phyloP scores from a whole-genome alignment of 306 rosid species.

The Glycine soja region DNA sequence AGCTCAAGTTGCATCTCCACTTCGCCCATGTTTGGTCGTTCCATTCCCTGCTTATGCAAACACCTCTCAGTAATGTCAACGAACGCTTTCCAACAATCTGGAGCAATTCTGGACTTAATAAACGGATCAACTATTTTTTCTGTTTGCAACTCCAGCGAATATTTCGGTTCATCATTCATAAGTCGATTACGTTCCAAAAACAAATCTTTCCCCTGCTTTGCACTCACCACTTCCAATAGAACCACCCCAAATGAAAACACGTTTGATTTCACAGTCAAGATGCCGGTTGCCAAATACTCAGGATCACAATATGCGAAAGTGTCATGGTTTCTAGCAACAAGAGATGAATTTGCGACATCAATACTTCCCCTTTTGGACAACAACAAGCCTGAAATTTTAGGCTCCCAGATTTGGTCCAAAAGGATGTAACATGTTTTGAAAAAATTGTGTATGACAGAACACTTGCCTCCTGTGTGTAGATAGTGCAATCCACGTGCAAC shows the following conservation, averaged over 20 bases:
- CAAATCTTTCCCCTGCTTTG: background rate
- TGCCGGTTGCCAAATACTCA: background rate
- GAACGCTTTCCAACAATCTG: conserved; percentile 6
- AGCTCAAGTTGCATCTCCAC: conserved; percentile 1
- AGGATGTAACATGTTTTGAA: background rate
- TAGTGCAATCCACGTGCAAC: conserved; percentile 17
- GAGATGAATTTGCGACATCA: background rate
- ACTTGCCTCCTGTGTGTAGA: background rate
- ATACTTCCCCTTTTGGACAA: conserved; percentile 5
- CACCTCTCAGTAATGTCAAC: background rate
- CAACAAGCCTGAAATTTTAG: background rate
- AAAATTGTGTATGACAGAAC: background rate
- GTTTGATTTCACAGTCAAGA: background rate
- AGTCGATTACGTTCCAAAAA: background rate
- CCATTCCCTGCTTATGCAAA: conserved; percentile 14
- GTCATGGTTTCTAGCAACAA: background rate
- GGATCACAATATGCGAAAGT: background rate
- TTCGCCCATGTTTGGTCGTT: background rate
- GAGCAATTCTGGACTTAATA: background rate
- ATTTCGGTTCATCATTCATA: background rate
- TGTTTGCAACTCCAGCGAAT: background rate
- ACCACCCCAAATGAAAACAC: conserved; percentile 7
- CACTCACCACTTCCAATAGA: background rate
- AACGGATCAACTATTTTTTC: conserved; percentile 14
- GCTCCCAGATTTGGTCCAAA: conserved; percentile 2